phyloP scores from a whole-genome alignment of 169 alveolate genomes.

The Plasmodium vivax region DNA sequence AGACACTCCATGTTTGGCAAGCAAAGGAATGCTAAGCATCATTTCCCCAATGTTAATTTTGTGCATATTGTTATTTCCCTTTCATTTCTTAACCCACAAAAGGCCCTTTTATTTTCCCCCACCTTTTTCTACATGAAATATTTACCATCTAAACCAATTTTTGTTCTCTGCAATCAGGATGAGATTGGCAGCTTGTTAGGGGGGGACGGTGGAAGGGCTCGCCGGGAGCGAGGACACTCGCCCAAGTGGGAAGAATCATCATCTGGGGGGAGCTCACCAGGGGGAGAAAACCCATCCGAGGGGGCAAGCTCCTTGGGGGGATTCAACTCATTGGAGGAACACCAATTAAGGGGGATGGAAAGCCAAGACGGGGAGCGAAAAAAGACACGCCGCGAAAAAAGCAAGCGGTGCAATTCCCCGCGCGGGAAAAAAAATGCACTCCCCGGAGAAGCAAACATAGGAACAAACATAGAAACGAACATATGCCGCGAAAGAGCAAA shows the following conservation, averaged over 20 bases:
- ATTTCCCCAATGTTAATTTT: slow-evolving; percentile 10
- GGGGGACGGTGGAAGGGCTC: background rate
- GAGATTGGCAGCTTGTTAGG: background rate
- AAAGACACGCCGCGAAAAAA: background rate
- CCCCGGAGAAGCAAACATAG: background rate
- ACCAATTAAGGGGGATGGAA: background rate
- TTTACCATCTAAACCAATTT: slow-evolving; percentile 16
- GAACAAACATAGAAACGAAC: background rate
- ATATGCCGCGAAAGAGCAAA: background rate
- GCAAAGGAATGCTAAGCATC: background rate
- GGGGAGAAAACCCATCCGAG: background rate
- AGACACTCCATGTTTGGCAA: slow-evolving; percentile 18
- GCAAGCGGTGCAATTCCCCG: background rate
- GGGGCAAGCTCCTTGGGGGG: background rate
- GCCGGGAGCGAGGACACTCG: background rate
- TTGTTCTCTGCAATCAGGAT: background rate
- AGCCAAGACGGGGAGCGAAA: background rate
- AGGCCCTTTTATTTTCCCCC: background rate
- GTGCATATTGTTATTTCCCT: slow-evolving; percentile 27
- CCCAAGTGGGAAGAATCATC: background rate
- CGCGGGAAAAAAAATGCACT: background rate
- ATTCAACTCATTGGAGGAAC: background rate
- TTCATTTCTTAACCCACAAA: slow-evolving; percentile 19
- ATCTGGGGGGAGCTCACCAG: background rate
- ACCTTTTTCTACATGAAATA: slow-evolving; percentile 21